phyloP scores from a whole-genome alignment of 2,329 filamentous ascomycete genomes.

The Colletotrichum lentis region DNA sequence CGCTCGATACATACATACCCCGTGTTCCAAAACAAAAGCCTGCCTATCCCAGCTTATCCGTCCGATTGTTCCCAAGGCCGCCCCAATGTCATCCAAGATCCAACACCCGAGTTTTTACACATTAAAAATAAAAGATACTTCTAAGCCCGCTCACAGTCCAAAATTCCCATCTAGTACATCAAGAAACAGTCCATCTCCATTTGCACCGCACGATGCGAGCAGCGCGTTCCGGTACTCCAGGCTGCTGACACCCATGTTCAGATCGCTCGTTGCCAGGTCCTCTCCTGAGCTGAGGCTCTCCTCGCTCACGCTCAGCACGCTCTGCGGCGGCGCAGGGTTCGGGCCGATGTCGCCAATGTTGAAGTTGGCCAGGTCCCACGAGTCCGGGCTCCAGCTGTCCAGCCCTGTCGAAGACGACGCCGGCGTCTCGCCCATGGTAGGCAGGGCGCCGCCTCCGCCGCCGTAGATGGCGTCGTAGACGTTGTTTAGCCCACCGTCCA shows the following conservation, averaged over 20 bases:
- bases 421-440: conserved; percentile 56
- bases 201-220: conserved; percentile 39
- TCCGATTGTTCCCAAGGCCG: neutral
- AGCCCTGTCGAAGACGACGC: conserved; percentile 48
- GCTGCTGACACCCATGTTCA: conserved; percentile 45
- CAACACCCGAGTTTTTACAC: neutral
- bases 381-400: conserved; percentile 64
- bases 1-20: neutral
- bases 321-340: conserved; percentile 57
- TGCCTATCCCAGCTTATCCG: neutral
- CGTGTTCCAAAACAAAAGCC: neutral
- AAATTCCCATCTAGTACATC: conserved; percentile 55
- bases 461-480: conserved; percentile 87
- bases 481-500: conserved; percentile 82
- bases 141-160: conserved; percentile 46
- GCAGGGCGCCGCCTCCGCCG: conserved; percentile 56
- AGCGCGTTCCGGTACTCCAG: conserved; percentile 49
- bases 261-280: conserved; percentile 48
- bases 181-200: conserved; percentile 44
- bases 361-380: conserved; percentile 63
- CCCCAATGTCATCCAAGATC: neutral
- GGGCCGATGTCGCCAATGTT: conserved; percentile 59
- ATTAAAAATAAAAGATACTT: too few species aligned
- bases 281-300: conserved; percentile 66
- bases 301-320: conserved; percentile 64